These are phyloP conservation scores for Physaria fendleri DNA, from an alignment of 345 rosid genomes.

Conservation along the genomic window DNA sequence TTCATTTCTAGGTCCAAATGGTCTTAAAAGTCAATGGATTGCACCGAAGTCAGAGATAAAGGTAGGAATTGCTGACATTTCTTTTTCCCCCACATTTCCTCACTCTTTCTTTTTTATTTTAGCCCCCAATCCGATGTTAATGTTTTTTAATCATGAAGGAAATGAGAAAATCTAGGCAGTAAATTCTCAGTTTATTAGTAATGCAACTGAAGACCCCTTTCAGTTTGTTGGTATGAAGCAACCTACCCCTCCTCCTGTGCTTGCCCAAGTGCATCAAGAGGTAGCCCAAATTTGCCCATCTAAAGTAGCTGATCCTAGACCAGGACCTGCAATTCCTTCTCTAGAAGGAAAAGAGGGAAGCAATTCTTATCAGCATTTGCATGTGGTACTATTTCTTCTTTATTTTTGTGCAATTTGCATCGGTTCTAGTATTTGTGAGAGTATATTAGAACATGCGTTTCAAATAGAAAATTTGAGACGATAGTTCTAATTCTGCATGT, in stretches of 20 bases:
- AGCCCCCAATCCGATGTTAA: neutral
- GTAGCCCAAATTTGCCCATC: conserved; percentile 69
- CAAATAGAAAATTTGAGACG: neutral
- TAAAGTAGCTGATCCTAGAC: conserved; percentile 98
- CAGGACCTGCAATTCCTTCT: conserved; percentile 80
- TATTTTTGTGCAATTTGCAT: neutral
- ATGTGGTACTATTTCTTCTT: conserved; percentile 44
- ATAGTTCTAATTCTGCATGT: neutral
- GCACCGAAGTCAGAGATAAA: conserved; percentile 70
- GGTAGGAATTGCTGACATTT: conserved; percentile 34
- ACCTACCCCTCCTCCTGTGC: conserved; percentile 94
- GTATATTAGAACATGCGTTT: conserved; percentile 1
- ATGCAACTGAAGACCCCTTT: conserved; percentile 71
- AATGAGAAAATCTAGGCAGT: conserved; percentile 35
- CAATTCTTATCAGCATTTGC: conserved; percentile 68
- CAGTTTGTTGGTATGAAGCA: conserved; percentile 70
- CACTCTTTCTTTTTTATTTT: neutral
- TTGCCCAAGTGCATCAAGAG: conserved; percentile 67
- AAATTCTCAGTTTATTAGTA: conserved; percentile 38
- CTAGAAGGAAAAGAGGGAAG: conserved; percentile 43
- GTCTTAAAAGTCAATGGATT: conserved; percentile 82
- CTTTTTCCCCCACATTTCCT: neutral
- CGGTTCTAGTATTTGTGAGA: neutral
- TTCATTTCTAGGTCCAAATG: conserved; percentile 82
- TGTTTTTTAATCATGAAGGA: neutral